phyloP scores from a whole-genome alignment of 306 rosid genomes.

The Malus domestica region DNA sequence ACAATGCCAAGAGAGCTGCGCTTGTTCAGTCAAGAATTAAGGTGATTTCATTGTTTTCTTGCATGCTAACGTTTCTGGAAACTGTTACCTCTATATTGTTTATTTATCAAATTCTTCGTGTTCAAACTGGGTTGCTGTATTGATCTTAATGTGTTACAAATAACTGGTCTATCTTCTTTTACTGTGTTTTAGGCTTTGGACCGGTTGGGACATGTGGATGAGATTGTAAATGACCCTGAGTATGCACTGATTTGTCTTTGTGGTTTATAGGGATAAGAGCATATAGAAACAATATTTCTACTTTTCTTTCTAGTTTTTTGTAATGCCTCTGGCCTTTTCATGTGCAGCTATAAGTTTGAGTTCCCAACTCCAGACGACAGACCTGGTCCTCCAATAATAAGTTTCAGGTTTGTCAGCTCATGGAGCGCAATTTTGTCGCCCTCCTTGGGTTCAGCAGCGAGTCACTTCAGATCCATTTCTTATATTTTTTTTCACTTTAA shows the following conservation, averaged over 20 bases:
- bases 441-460: neutral
- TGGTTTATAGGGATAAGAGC: slow-evolving; percentile 1
- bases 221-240: slow-evolving; percentile 95
- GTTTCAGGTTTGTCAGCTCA: slow-evolving; percentile 69
- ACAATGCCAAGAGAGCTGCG: slow-evolving; percentile 97
- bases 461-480: neutral
- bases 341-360: slow-evolving; percentile 91
- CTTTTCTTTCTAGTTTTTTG: slow-evolving; percentile 9
- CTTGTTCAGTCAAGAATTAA: slow-evolving; percentile 99
- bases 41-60: slow-evolving; percentile 39
- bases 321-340: slow-evolving; percentile 16
- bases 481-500: neutral
- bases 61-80: neutral
- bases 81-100: neutral
- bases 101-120: neutral
- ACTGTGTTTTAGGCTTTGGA: slow-evolving; percentile 67
- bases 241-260: slow-evolving; percentile 37
- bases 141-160: neutral
- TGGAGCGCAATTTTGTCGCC: neutral
- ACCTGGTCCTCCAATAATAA: slow-evolving; percentile 97
- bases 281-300: slow-evolving; percentile 2
- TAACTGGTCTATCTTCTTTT: neutral
- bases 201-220: slow-evolving; percentile 84
- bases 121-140: slow-evolving; percentile 12
- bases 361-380: slow-evolving; percentile 99